Evolutionary conservation across 495 filamentous ascomycete species (phyloP), one percentile per base, ranked within the genome.

Genomic region (Neurospora pannonica): DNA sequence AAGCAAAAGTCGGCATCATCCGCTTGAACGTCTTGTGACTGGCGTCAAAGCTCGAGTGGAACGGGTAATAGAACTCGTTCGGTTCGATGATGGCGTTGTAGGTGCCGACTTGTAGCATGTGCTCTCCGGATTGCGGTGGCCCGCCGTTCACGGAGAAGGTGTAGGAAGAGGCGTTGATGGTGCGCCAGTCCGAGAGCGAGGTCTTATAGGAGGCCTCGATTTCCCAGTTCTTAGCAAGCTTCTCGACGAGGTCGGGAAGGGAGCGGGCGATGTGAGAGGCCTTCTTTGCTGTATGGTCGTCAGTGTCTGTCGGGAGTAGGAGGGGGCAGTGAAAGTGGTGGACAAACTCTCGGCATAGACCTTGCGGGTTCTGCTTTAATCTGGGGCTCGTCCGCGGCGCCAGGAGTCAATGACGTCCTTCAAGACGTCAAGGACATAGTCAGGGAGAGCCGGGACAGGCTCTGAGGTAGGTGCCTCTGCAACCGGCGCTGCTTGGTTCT

Each of bases 201-300:
- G 82, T 84, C 78, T 92, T 92, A 86, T 89, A 90, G 6, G 87
- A 90, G 11, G 90, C 89, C 81, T 92, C 90, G 75, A 91, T 86
- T 78, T 91, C 89, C 90, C 90, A 91, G 83, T 91, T 91, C 79
- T 92, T 91, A 78, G 92, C 89, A 0, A 91, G 87, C 80, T 91
- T 91, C 76, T 91, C 86, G 73, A 92, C 88, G 2, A 92, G 85
- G 72, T 84, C 76, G 9, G 87, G 86, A 10, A 92, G 84, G 74
- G 84, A 88, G 36, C 81, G 82, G n/a, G 88, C 85, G 39, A 81
- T 81, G 80, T 91, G 89, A 76, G 78, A 81, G 73, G 78, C 81
- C 9, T 78, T 84, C 76, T 89, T 90, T n/a, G 87, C 89, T 90
- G 76, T 21, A 71, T 70, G 37, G 73, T 46, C 70, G 70, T 77